Conservation (phyloP, 169 alveolate species). For the Eimeria tenella region DNA sequence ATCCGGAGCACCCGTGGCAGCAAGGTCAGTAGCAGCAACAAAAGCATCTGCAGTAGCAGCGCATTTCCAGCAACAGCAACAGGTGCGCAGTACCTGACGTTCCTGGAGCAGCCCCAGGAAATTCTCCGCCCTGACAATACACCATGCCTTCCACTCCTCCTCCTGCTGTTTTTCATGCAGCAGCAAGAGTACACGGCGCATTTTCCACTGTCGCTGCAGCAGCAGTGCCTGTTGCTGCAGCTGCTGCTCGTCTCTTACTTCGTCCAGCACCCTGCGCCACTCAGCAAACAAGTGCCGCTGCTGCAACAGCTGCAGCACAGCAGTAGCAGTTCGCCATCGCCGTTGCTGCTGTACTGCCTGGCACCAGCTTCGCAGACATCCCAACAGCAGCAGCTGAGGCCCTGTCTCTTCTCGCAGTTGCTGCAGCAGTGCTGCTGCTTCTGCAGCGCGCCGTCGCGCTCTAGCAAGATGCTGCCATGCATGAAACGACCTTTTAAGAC, state of each 20-base stretch:
- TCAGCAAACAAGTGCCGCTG: slow-evolving; percentile 43
- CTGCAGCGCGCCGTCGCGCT: slow-evolving; percentile 18
- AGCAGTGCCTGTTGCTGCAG: slow-evolving; percentile 58
- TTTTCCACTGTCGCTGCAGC: slow-evolving; percentile 37
- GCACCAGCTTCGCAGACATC: slow-evolving; percentile 2
- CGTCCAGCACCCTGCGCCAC: not conserved
- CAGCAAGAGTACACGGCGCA: slow-evolving; percentile 40
- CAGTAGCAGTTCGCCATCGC: not conserved
- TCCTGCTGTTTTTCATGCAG: slow-evolving; percentile 35
- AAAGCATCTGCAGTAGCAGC: slow-evolving; percentile 5
- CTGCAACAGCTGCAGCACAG: slow-evolving; percentile 39
- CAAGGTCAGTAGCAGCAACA: not conserved
- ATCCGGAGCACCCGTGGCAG: not conserved
- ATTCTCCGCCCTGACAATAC: not conserved
- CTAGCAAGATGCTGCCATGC: slow-evolving; percentile 15
- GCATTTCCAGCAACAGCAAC: not conserved
- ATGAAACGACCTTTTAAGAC: not conserved
- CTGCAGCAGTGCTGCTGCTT: slow-evolving; percentile 59
- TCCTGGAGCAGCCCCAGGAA: slow-evolving; percentile 43
- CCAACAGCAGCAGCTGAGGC: slow-evolving; percentile 31
- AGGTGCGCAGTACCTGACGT: slow-evolving; percentile 21
- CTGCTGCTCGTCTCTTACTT: slow-evolving; percentile 18
- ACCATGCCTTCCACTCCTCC: slow-evolving; percentile 39
- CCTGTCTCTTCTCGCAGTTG: slow-evolving; percentile 10
- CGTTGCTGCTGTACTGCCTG: slow-evolving; percentile 13